Evolutionary conservation across 140 eudicot species (phyloP).

Genomic region (Cichorium intybus): DNA sequence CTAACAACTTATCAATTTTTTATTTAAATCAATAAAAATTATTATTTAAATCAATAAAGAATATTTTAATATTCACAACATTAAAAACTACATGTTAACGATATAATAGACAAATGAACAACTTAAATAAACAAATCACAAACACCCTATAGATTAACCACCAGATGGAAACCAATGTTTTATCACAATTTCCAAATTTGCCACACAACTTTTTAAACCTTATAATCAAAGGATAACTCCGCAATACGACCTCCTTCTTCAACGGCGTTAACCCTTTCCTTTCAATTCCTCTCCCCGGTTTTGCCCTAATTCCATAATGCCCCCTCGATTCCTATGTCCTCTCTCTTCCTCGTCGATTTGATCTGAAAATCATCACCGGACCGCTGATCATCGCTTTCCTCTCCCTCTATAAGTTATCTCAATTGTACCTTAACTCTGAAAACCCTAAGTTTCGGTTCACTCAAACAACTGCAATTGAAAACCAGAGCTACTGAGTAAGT

Average conservation of each 20-base stretch:
- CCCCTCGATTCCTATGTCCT: conserved; percentile 28
- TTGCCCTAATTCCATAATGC: conserved; percentile 49
- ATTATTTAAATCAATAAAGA: too few species aligned
- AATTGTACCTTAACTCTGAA: background rate
- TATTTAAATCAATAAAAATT: too few species aligned
- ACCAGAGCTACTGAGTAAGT: conserved; percentile 21
- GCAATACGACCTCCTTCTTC: conserved; percentile 2
- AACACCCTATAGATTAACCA: too few species aligned
- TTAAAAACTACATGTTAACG: too few species aligned
- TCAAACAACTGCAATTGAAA: conserved; percentile 7
- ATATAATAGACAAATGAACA: too few species aligned
- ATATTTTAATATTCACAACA: too few species aligned
- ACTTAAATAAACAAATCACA: too few species aligned
- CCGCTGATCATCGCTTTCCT: conserved; percentile 4
- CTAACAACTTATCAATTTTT: too few species aligned
- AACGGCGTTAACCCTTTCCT: conserved; percentile 28
- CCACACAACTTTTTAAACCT: conserved; percentile 9
- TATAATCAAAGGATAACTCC: conserved; percentile 8
- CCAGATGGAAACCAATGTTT: background rate
- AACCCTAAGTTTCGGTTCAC: conserved; percentile 17
- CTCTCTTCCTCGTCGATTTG: conserved; percentile 17
- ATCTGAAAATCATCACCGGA: conserved; percentile 18
- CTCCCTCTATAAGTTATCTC: background rate
- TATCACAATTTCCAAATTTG: conserved; percentile 7
- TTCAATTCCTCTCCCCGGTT: conserved; percentile 31